phyloP scores from a whole-genome alignment of 2,329 filamentous ascomycete genomes.

The Myrmaecium sp. region DNA sequence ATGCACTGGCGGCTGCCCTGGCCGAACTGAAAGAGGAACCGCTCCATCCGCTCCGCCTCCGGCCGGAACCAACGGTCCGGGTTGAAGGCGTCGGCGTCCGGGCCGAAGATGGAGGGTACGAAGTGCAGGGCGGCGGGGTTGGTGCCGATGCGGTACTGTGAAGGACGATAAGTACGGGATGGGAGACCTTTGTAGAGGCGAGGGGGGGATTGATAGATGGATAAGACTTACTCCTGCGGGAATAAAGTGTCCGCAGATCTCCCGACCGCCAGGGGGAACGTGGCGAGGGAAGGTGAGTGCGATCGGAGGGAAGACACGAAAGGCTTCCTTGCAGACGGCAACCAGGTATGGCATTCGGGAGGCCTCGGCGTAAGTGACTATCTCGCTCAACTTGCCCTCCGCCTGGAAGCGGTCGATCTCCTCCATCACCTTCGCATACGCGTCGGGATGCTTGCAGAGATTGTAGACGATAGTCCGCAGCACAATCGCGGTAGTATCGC shows the following conservation, averaged over 20 bases:
- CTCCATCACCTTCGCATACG: constrained; percentile 10
- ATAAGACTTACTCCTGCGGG: constrained; percentile 17
- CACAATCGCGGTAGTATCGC: constrained; percentile 19
- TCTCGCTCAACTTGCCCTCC: constrained; percentile 6
- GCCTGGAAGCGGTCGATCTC: constrained; percentile 7
- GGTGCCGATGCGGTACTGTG: constrained; percentile 13
- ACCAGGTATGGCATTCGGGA: constrained; percentile 12
- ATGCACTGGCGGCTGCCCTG: constrained; percentile 10
- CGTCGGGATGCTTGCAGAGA: constrained; percentile 16
- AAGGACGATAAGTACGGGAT: background rate
- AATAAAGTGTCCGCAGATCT: constrained; percentile 11
- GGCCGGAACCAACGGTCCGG: constrained; percentile 32
- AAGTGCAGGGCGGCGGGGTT: constrained; percentile 20
- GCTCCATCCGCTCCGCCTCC: constrained; percentile 8
- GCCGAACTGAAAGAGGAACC: constrained; percentile 7
- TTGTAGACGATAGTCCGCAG: constrained; percentile 20
- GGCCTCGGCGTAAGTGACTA: constrained; percentile 8
- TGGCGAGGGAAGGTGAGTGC: constrained; percentile 12
- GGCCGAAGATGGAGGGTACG: constrained; percentile 27
- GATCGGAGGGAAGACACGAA: constrained; percentile 9
- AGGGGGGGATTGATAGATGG: too few species aligned
- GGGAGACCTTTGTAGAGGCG: too few species aligned
- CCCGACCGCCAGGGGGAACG: constrained; percentile 8
- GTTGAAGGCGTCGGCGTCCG: constrained; percentile 27
- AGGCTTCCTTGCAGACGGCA: constrained; percentile 17